Evolutionary conservation across 352 stramenopile genomes (phyloP), one percentile per base, ranked within the genome.

Genomic region (Blastocystis sp.): DNA sequence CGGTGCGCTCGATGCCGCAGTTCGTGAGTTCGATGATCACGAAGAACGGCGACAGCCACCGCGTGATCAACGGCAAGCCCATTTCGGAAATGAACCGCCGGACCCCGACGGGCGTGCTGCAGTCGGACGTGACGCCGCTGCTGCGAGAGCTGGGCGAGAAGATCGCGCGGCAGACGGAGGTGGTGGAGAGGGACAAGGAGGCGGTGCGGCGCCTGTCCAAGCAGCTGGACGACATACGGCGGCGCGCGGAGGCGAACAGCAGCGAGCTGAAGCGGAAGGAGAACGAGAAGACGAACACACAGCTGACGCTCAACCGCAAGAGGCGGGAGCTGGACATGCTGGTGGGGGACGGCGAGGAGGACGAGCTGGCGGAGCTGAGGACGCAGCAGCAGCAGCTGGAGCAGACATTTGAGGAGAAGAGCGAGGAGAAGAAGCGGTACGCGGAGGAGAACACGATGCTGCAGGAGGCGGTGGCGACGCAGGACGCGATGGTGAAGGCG

Each of bases 301-400:
- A 3, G 3, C 67, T 13, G 3, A 2, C 19, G 31, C 10, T 35
- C 24, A 74, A 24, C 37, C 12, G 10, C 13, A 78, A 39, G 6
- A 31, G 50, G 29, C 35, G 39, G 3, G 21, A 9, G 39, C 29
- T 78, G 67, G 67, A 78, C 45, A 4, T 31, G 35, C 24, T 78
- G 35, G 0, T 60, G 21, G 35, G 13, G 12, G 67, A 78, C 16
- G 67, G 60, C 45, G 67, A 60, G 16, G 67, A 55, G 29, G 37
- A 39, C 21, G 67, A 78, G 39, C 50, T 78, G 45, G 26, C 37
- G 67, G 33, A 24, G n/a, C 33, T 78, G 37, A 31, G 67, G 6
- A n/a, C 3, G 0, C 67, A 78, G 67, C 67, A 78, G 45, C 67
- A 78, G 45, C 4, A 3, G 39, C 10, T 55, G 24, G 67, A 78